Evolutionary conservation across 2,329 filamentous ascomycete species (phyloP), one percentile per base, ranked within the genome.

Genomic region (Anthostomella pinea): DNA sequence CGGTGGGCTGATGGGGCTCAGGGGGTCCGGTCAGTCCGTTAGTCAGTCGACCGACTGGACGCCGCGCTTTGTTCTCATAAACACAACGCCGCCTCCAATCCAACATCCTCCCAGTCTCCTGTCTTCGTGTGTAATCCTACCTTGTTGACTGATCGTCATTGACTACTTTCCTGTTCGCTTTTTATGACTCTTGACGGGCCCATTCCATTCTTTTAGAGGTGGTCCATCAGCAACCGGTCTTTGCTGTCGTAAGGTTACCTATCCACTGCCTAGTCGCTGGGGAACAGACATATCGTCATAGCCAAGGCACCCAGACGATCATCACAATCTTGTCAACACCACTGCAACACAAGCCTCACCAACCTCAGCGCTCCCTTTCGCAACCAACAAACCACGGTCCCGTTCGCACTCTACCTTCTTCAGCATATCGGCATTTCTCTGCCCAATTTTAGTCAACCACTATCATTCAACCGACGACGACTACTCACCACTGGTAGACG

Each of bases 61-160:
- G 18, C 25, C 9, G 30, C 36, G 35, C 35, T 26, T 39, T 38
- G 29, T 39, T 39, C 45, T 46, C 45, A 49, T 52, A 54, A 52
- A 53, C 44, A 33, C 26, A n/a, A n/a, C n/a, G n/a, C n/a, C n/a
- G n/a, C n/a, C n/a, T n/a, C n/a, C n/a, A n/a, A n/a, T n/a, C n/a
- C n/a, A n/a, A n/a, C 35, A 33, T 38, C 20, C 13, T 18, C 30
- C 35, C 28, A 32, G 11, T 25, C 18, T 20, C 16, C 9, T 28
- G 31, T 43, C 33, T 41, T 23, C 35, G 35, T 37, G 22, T 35
- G n/a, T 28, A 7, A 24, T 15, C 20, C 28, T 37, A 14, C 30
- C 22, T 36, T 40, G 40, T 30, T n/a, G 24, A 21, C 33, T 44
- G 36, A 47, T 54, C 38, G 33, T 40, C 42, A 14, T 42, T 27